Percentiles rank a stretch among this genome's conserved stretches.
These are phyloP conservation scores for Trichosporon coremiiforme DNA, from an alignment of 1,284 basidiomycete species.

Conservation along the genomic window DNA sequence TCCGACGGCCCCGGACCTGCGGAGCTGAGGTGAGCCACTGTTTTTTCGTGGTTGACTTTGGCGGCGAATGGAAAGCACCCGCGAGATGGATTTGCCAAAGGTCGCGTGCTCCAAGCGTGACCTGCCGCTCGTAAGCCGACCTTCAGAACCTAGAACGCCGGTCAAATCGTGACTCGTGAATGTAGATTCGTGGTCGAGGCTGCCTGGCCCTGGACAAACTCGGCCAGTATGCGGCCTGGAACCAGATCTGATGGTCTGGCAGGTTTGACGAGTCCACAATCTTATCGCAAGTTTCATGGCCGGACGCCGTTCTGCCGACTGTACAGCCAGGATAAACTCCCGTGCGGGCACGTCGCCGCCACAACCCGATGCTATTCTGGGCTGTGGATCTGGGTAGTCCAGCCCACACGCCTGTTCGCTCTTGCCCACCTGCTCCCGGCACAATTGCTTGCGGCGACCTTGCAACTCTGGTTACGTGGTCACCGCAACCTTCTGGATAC, in stretches of 20 bases:
- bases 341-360: not conserved
- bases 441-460: too few species aligned
- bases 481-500: not conserved
- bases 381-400: not conserved
- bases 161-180: not conserved
- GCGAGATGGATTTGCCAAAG: not conserved
- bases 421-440: not conserved
- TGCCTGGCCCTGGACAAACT: not conserved
- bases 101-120: not conserved
- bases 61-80: not conserved
- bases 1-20: not conserved
- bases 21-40: not conserved
- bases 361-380: not conserved
- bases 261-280: not conserved
- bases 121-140: not conserved
- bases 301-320: conserved; percentile 9
- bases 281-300: conserved; percentile 13
- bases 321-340: not conserved
- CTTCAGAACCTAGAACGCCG: not conserved
- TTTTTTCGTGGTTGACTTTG: not conserved
- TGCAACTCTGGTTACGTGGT: not conserved
- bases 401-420: not conserved
- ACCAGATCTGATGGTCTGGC: too few species aligned
- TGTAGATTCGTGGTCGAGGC: not conserved
- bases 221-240: too few species aligned